These are phyloP conservation scores for Bocquillonia castaneifolia DNA, from an alignment of 441 rosid species.

Conservation along the genomic window DNA sequence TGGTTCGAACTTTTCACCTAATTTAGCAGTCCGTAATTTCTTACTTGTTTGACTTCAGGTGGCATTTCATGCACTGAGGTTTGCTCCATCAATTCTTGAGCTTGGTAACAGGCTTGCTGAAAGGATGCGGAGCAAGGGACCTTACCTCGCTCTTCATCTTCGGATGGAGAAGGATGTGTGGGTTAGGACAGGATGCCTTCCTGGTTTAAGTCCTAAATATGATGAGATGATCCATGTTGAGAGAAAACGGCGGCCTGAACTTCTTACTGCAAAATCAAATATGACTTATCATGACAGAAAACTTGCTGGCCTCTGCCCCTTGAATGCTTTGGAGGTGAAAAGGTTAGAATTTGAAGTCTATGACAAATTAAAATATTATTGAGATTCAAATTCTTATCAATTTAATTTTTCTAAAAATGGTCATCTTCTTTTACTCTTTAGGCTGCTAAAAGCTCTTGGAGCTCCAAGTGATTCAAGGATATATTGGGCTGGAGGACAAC, in stretches of 20 bases:
- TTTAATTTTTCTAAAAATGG: no score
- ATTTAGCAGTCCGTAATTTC: constrained; percentile 3
- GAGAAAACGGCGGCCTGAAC: constrained; percentile 78
- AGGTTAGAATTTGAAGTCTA: constrained; percentile 37
- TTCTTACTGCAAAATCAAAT: constrained; percentile 73
- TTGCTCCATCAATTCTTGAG: constrained; percentile 61
- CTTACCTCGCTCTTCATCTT: constrained; percentile 82
- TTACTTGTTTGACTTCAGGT: constrained; percentile 38
- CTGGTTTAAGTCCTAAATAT: constrained; percentile 61
- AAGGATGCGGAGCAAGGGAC: constrained; percentile 78
- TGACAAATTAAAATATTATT: background rate
- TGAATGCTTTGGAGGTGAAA: constrained; percentile 78
- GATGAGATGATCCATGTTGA: constrained; percentile 65
- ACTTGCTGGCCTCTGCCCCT: constrained; percentile 86
- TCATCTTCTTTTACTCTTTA: constrained; percentile 19
- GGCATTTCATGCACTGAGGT: constrained; percentile 75
- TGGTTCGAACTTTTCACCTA: no score
- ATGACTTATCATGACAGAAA: constrained; percentile 72
- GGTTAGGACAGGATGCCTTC: constrained; percentile 94
- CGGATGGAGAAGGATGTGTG: constrained; percentile 89
- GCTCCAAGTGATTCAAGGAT: constrained; percentile 65
- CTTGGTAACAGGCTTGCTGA: constrained; percentile 69
- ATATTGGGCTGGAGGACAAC: constrained; percentile 95
- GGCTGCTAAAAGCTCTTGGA: constrained; percentile 90
- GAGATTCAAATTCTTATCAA: background rate